A percentile compares a stretch with the other conserved stretches of the same genome.
These are phyloP conservation scores for Pterulicium gracile DNA, from an alignment of 1,284 basidiomycete species.

Conservation along the genomic window DNA sequence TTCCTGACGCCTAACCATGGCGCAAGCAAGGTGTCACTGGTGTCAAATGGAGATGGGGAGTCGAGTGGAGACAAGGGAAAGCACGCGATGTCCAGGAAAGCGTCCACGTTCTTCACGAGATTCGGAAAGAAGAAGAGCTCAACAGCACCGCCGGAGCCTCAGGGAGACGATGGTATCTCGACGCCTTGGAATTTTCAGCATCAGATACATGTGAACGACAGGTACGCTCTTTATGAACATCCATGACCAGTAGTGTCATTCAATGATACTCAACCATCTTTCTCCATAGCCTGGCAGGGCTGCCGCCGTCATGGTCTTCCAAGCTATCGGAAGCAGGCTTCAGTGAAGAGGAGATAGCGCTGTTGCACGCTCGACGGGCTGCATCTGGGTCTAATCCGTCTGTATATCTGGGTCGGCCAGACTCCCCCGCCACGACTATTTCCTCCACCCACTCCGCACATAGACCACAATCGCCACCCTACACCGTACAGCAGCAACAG, in stretches of 20 bases:
- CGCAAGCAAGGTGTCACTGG: slow-evolving; percentile 1
- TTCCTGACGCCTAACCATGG: neutral
- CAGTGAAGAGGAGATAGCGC: slow-evolving; percentile 31
- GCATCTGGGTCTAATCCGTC: slow-evolving; percentile 15
- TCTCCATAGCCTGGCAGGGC: slow-evolving; percentile 27
- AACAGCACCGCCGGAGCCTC: neutral
- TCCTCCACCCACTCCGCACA: neutral
- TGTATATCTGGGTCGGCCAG: neutral
- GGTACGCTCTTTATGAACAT: too few species aligned
- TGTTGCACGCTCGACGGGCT: slow-evolving; percentile 28
- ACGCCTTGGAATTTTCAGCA: slow-evolving; percentile 46
- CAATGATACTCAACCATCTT: neutral
- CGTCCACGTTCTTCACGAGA: neutral
- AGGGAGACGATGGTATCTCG: slow-evolving; percentile 34
- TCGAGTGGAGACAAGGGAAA: neutral
- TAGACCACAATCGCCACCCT: neutral
- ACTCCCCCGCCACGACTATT: neutral
- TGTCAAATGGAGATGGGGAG: neutral
- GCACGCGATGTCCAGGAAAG: neutral
- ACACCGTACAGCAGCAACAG: neutral
- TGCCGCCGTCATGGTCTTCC: slow-evolving; percentile 37
- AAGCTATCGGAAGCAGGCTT: slow-evolving; percentile 30
- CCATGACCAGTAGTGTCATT: too few species aligned
- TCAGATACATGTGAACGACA: slow-evolving; percentile 42
- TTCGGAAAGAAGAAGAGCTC: neutral